Evolutionary conservation across 1,284 basidiomycete genomes (phyloP).

Genomic region (Leccinum subatratum): DNA sequence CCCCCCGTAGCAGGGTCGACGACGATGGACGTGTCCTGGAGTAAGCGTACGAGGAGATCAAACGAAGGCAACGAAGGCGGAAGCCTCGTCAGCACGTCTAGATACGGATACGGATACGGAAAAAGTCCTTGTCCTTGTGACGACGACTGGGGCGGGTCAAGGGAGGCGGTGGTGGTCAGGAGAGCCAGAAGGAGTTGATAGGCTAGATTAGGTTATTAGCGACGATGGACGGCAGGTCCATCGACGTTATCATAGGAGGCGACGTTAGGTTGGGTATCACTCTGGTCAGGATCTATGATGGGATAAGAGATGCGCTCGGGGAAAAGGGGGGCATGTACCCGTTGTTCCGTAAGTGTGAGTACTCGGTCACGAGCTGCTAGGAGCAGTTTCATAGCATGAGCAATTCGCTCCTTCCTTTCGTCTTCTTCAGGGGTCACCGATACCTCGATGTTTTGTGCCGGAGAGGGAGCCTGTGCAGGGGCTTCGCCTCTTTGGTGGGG

Average conservation of each 20-base stretch:
- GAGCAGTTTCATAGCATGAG: conserved; percentile 59
- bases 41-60: conserved; percentile 61
- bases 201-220: conserved; percentile 64
- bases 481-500: conserved; percentile 10
- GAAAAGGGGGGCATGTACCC: conserved; percentile 39
- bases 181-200: conserved; percentile 58
- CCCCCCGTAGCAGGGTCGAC: conserved; percentile 37
- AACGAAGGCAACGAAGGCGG: conserved; percentile 69
- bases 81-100: conserved; percentile 46
- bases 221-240: conserved; percentile 61
- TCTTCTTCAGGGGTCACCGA: conserved; percentile 36
- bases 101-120: conserved; percentile 35
- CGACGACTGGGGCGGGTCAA: conserved; percentile 14
- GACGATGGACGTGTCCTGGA: conserved; percentile 54
- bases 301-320: conserved; percentile 1
- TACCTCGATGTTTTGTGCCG: conserved; percentile 13
- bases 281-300: conserved; percentile 35
- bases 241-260: conserved; percentile 59
- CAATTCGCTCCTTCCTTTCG: conserved; percentile 36
- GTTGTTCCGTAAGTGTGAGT: conserved; percentile 66
- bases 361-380: conserved; percentile 64
- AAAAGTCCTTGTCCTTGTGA: neutral
- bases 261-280: conserved; percentile 44
- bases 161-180: conserved; percentile 37
- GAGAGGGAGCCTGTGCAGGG: conserved; percentile 17